Evolutionary conservation across 179 eudicot species (phyloP), one percentile per base, ranked within the genome.

Genomic region (Nepenthes alata): DNA sequence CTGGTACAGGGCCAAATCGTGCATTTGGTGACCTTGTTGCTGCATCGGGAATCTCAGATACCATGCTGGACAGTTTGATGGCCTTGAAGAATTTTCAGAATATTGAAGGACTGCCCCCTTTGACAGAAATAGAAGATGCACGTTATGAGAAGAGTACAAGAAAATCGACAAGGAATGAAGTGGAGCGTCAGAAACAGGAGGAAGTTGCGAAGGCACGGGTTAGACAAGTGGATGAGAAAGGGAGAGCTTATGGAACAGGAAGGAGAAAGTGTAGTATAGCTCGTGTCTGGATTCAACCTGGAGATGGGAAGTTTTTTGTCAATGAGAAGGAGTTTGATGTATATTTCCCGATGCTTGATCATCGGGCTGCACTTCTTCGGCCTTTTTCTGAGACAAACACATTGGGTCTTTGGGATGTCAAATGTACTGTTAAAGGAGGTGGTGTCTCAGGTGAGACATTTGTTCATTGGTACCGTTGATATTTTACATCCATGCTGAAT

Each of bases 171-270:
- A 76, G 90, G 70, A 83, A 72, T 64, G 98, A 89, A 55, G 74
- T 89, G 70, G 98, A 93, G 77, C 83, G 82, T 66, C 85, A 75
- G 70, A 89, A 89, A 59, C 98, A 89, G 71, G 93, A 86, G 68
- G 95, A 86, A 67, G 77, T 78, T 65, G 93, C 96, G 37, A 89
- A 80, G 55, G 75, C 90, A 60, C 79, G 95, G 37, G 95, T 93
- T 45, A 74, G 88, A 68, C 64, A 74, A 68, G 88, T 93, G 14
- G 98, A 89, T 65, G 84, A 73, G 35, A 82, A 93, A 70, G 96
- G 95, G 65, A 86, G 96, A 76, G 96, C 98, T 64, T 93, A 93
- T 75, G 98, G 96, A 41, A 89, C 96, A 14, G 98, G 98, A 72
- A 83, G 68, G 71, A 80, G 98, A 71, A 93, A 93, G 72, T 89